Conservation (phyloP, 495 filamentous ascomycete species). For the Chaetomium cochliodes region DNA sequence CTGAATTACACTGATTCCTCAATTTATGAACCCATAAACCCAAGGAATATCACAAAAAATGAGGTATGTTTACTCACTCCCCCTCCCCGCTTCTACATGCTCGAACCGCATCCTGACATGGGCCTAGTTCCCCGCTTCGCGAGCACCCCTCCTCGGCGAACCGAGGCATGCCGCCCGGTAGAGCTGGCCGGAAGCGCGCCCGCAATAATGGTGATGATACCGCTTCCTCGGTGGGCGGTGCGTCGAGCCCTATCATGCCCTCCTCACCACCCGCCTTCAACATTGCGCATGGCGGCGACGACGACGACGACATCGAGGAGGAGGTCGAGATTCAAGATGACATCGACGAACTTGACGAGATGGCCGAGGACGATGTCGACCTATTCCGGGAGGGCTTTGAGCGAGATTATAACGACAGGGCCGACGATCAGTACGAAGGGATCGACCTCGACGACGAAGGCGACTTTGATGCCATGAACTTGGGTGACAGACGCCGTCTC, state of each 20-base stretch:
- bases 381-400: conserved; percentile 90
- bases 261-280: conserved; percentile 54
- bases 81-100: too few species aligned
- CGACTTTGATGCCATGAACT: conserved; percentile 67
- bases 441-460: conserved; percentile 54
- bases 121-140: conserved; percentile 71
- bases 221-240: conserved; percentile 65
- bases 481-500: conserved; percentile 83
- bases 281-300: conserved; percentile 57
- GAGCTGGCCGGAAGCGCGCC: conserved; percentile 72
- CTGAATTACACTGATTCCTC: neutral
- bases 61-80: conserved; percentile 35
- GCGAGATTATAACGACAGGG: conserved; percentile 69
- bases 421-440: conserved; percentile 48
- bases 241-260: conserved; percentile 52
- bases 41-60: conserved; percentile 30
- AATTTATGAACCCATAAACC: neutral
- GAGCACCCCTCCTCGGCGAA: conserved; percentile 84
- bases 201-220: conserved; percentile 71
- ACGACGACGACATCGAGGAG: conserved; percentile 61
- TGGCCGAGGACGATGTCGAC: conserved; percentile 96
- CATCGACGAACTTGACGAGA: conserved; percentile 91
- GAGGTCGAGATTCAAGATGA: conserved; percentile 63
- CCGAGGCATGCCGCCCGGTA: conserved; percentile 58
- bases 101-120: neutral